Base-by-base conservation (phyloP, 1,284 basidiomycete genomes). In the Entoloma clypeatum region DNA sequence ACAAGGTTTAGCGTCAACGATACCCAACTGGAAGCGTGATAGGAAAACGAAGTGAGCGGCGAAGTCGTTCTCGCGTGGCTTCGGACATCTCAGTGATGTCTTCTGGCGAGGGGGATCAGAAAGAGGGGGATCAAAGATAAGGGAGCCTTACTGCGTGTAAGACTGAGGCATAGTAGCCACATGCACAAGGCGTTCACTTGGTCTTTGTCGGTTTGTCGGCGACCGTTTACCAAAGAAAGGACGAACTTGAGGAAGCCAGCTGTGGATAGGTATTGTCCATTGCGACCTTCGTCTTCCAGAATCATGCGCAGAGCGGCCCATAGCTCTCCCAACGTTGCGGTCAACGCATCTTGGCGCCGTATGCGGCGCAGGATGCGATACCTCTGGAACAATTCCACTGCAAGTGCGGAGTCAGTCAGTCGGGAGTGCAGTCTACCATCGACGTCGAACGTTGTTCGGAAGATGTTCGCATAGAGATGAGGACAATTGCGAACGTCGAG, bases 381-480 rank as follows among this genome's bases (percentile, higher is more conserved):
- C 35, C 78, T 64, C 11, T 53, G 56, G 4, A 71, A 57, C 24
- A 78, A 60, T 44, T 79, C 75, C 4, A 51, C 47, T 11, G 75
- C 68, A 1, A 78, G 52, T n/a, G 55, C 58, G n/a, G 72, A 69
- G 45, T 72, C 66, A 21, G 71, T 69, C 37, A 64, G 46, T 3
- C 24, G 44, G 36, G 41, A 55, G 13, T 74, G 64, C 39, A 56
- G 48, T n/a, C 61, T 54, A 1, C 68, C 64, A 0, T 48, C 52
- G n/a, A 60, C 51, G 54, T 83, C 80, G 48, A 83, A 86, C 41
- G 64, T 68, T 16, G 59, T 56, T 9, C 65, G 64, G 55, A 81
- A 87, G 4, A 86, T 66, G 40, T 64, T 58, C 6, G 81, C 79
- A 54, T 85, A 86, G 25, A 86, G 66, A 35, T 77, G 68, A 0